phyloP scores from a whole-genome alignment of 768 basidiomycete species.

The Saitozyma podzolica region DNA sequence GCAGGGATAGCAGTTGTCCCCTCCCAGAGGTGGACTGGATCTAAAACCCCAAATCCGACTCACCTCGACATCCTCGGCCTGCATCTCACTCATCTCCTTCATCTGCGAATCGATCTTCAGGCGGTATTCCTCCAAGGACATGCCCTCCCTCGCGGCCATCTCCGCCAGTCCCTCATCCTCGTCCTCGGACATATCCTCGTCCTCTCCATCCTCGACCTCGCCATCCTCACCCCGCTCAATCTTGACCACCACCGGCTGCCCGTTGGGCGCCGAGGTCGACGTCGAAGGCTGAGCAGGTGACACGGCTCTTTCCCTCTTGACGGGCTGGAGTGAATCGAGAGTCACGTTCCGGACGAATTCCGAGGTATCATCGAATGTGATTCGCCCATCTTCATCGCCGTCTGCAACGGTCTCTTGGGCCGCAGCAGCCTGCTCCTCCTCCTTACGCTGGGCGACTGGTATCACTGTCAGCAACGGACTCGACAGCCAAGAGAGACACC shows the following conservation, averaged over 20 bases:
- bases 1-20: background rate
- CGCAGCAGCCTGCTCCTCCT: slow-evolving; percentile 56
- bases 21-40: background rate
- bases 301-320: slow-evolving; percentile 56
- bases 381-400: slow-evolving; percentile 55
- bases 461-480: background rate
- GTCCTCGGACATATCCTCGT: slow-evolving; percentile 79
- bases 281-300: slow-evolving; percentile 21
- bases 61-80: slow-evolving; percentile 57
- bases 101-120: slow-evolving; percentile 66
- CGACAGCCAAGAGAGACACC: background rate
- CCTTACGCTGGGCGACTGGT: slow-evolving; percentile 34
- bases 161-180: slow-evolving; percentile 64
- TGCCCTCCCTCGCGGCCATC: slow-evolving; percentile 51
- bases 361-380: slow-evolving; percentile 93
- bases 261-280: slow-evolving; percentile 7
- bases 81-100: slow-evolving; percentile 72
- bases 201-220: slow-evolving; percentile 59
- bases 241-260: slow-evolving; percentile 45
- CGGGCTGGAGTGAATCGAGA: slow-evolving; percentile 35
- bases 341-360: slow-evolving; percentile 79
- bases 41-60: slow-evolving; percentile 6
- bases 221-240: slow-evolving; percentile 61
- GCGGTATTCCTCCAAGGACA: slow-evolving; percentile 51
- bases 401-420: slow-evolving; percentile 43